Evolutionary conservation across 1,284 basidiomycete genomes (phyloP).

Genomic region (Schizopora paradoxa): DNA sequence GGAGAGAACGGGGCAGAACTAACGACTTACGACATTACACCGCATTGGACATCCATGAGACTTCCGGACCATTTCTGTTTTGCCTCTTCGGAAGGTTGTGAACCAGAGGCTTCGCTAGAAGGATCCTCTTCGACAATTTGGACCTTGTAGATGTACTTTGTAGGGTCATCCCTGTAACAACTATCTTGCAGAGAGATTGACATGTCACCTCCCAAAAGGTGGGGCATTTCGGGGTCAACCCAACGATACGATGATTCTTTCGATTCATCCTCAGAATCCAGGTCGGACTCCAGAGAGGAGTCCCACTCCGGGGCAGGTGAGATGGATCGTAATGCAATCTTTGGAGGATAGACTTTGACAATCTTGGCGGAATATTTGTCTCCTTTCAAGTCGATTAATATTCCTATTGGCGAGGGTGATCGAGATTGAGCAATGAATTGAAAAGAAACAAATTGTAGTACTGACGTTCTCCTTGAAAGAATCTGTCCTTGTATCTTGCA

Average conservation of each 20-base stretch:
- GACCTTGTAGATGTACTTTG: slow-evolving; percentile 83
- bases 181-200: slow-evolving; percentile 70
- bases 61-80: slow-evolving; percentile 57
- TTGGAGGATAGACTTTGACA: slow-evolving; percentile 70
- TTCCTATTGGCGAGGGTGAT: slow-evolving; percentile 42
- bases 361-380: slow-evolving; percentile 79
- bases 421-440: slow-evolving; percentile 11
- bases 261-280: no score
- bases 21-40: slow-evolving; percentile 68
- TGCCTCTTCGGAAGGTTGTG: slow-evolving; percentile 18
- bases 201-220: slow-evolving; percentile 77
- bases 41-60: slow-evolving; percentile 76
- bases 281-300: no score
- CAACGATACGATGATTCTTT: no score
- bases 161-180: slow-evolving; percentile 69
- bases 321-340: slow-evolving; percentile 31
- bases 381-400: slow-evolving; percentile 78
- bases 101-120: slow-evolving; percentile 19
- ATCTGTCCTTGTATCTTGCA: slow-evolving; percentile 93
- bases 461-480: slow-evolving; percentile 87
- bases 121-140: slow-evolving; percentile 75
- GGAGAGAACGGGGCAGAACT: not conserved
- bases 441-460: no score
- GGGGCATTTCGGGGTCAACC: slow-evolving; percentile 29
- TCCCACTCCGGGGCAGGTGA: slow-evolving; percentile 24